Evolutionary conservation across 441 rosid genomes (phyloP), one percentile per base, ranked within the genome.

Genomic region (Arabidopsis hybrid): DNA sequence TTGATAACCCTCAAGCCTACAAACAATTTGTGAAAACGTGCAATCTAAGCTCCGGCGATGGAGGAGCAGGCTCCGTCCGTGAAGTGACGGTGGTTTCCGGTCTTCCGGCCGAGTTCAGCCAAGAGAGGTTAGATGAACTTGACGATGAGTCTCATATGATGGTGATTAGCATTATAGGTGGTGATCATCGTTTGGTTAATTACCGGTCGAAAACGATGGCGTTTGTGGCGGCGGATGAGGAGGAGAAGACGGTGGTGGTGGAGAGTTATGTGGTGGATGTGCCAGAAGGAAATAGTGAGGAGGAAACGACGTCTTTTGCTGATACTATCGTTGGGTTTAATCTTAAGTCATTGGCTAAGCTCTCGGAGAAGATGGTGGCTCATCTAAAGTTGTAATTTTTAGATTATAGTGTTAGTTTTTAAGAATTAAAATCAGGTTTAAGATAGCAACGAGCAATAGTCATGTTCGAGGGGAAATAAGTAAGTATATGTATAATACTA

Each of bases 231-330:
- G 35, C 42, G 5, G 55, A 78, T 0, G 47, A 65, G 51, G 32
- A 7, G 35, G 73, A 43, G 9, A 72, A 71, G 45, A 88, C 92
- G 26, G 71, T 76, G 65, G 82, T 88, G 51, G 69, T 79, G 17
- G 92, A 88, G 80, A 88, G 91, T 11, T 88, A 83, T 43, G 85
- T 69, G 60, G 92, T 91, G 61, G 89, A 89, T 77, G 82, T 86
- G 2, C 92, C 91, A 1, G 64, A 18, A 45, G 91, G 81, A 16
- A 88, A 68, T 51, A 83, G 72, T 52, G 57, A 82, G 53, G 92
- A 88, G 46, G 93, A 91, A 31, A 82, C 89, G 0, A 67, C 75
- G 9, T 51, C 57, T 58, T 86, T 91, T 73, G 86, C 68, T 17
- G 86, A 87, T 77, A 85, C 81, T 5, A 82, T 84, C 8, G 83